These are phyloP conservation scores for Erysimum cheiri DNA, from an alignment of 441 rosid species.

Conservation along the genomic window DNA sequence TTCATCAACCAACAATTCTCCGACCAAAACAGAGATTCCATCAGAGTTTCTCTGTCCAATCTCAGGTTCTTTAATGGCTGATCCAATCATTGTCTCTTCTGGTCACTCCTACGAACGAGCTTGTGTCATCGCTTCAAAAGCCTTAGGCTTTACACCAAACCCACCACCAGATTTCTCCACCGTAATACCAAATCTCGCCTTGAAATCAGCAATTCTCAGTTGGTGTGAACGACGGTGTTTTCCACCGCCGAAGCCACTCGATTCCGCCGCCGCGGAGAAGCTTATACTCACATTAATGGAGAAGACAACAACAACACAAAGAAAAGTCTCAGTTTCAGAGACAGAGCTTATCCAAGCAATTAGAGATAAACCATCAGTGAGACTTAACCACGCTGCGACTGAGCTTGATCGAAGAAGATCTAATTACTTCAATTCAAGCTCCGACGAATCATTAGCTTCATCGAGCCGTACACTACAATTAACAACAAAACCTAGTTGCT, in stretches of 20 bases:
- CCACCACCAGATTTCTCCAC: conserved; percentile 71
- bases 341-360: conserved; percentile 45
- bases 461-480: conserved; percentile 52
- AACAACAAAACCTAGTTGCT: conserved; percentile 62
- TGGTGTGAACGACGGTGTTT: conserved; percentile 61
- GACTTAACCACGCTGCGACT: conserved; percentile 50
- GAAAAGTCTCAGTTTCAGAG: conserved; percentile 37
- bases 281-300: conserved; percentile 54
- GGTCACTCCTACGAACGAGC: conserved; percentile 88
- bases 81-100: conserved; percentile 86
- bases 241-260: conserved; percentile 59
- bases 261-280: conserved; percentile 54
- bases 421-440: conserved; percentile 52
- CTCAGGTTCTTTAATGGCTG: conserved; percentile 75
- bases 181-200: conserved; percentile 79
- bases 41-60: conserved; percentile 77
- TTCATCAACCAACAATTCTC: conserved; percentile 31
- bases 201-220: conserved; percentile 67
- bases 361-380: conserved; percentile 45
- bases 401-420: conserved; percentile 54
- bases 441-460: conserved; percentile 54
- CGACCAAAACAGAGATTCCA: conserved; percentile 44
- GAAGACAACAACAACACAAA: conserved; percentile 16
- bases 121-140: conserved; percentile 68
- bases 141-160: conserved; percentile 55